Conservation (phyloP, 108 stramenopile species). For the Mediolabrus comicus region DNA sequence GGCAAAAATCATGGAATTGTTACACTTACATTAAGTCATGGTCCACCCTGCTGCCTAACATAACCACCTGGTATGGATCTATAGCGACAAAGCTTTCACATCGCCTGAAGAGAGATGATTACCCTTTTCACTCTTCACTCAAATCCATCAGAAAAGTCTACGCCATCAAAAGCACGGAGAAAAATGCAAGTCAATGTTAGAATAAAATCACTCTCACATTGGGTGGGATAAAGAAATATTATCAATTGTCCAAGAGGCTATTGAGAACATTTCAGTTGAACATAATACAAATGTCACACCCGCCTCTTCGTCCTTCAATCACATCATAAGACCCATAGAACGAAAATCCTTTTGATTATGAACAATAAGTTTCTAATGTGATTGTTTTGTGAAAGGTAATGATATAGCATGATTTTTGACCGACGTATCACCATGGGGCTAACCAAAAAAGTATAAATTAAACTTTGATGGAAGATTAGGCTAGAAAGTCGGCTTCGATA, state of each 20-base stretch:
- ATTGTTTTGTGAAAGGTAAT: not conserved
- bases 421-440: not conserved
- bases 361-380: not conserved
- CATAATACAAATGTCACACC: slow-evolving; percentile 20
- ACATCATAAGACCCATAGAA: not conserved
- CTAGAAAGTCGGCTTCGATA: not conserved
- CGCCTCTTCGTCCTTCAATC: slow-evolving; percentile 12
- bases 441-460: not conserved
- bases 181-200: not conserved
- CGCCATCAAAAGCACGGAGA: not conserved
- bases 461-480: not conserved
- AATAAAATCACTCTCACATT: not conserved
- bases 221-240: not conserved
- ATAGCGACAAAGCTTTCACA: too few species aligned
- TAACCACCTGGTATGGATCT: too few species aligned
- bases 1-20: not conserved
- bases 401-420: slow-evolving; percentile 14
- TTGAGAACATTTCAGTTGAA: slow-evolving; percentile 16
- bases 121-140: too few species aligned
- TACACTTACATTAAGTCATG: not conserved
- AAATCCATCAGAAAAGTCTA: not conserved
- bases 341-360: slow-evolving; percentile 4
- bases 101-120: too few species aligned
- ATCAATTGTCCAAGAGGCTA: slow-evolving; percentile 9
- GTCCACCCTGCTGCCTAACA: not conserved